Evolutionary conservation across 2,329 filamentous ascomycete species (phyloP).

Genomic region (Lachnellula hyalina): DNA sequence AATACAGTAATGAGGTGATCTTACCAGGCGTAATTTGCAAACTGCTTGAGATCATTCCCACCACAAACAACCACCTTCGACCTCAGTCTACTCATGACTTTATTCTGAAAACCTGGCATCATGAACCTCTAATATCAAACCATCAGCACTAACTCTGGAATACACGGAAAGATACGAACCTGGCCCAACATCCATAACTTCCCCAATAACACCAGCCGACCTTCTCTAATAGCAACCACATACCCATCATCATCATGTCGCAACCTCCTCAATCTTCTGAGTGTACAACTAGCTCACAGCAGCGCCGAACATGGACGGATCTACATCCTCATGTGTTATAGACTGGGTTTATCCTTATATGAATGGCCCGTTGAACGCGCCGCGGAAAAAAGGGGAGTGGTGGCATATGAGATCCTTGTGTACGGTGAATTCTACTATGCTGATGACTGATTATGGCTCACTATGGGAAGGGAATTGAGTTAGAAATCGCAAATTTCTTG

Average conservation of each 20-base stretch:
- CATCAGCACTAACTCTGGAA: not conserved
- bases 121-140: not conserved
- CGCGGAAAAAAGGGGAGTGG: conserved; percentile 7
- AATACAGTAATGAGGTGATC: no score
- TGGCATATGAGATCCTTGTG: conserved; percentile 11
- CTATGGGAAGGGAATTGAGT: not conserved
- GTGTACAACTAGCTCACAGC: conserved; percentile 13
- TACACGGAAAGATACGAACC: not conserved
- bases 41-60: not conserved
- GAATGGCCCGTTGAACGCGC: conserved; percentile 6
- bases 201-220: not conserved
- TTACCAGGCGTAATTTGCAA: not conserved
- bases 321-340: conserved; percentile 4
- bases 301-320: not conserved
- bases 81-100: not conserved
- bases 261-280: not conserved
- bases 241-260: not conserved
- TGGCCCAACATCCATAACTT: not conserved
- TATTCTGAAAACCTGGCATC: not conserved
- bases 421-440: conserved; percentile 1
- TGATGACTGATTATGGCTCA: not conserved
- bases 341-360: conserved; percentile 1
- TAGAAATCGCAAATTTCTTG: no score
- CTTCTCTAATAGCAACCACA: not conserved
- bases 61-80: not conserved